Conservation (phyloP, 495 filamentous ascomycete species). For the Trichoderma erinaceum region DNA sequence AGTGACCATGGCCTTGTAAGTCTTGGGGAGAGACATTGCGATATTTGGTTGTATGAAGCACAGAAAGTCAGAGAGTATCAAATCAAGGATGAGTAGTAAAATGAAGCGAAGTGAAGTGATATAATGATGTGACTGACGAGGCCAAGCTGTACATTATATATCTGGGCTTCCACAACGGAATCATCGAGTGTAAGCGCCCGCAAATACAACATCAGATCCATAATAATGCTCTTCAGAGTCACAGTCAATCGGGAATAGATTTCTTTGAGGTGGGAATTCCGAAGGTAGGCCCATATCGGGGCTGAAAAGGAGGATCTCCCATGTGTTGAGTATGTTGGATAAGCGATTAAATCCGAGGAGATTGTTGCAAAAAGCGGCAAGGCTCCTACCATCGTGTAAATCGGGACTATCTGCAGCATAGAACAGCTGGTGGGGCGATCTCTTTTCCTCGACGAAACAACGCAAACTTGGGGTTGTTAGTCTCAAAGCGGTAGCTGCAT, state of each 20-base stretch:
- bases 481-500: neutral
- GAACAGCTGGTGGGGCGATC: neutral
- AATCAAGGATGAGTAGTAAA: too few species aligned
- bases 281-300: neutral
- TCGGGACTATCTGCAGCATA: too few species aligned
- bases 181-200: too few species aligned
- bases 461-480: neutral
- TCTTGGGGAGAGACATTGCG: slow-evolving; percentile 36
- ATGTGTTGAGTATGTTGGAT: neutral
- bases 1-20: slow-evolving; percentile 45
- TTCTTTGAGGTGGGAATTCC: neutral
- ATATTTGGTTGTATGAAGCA: too few species aligned
- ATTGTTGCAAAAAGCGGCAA: neutral
- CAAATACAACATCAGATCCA: too few species aligned
- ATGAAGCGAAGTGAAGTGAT: too few species aligned
- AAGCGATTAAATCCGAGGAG: neutral
- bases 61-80: too few species aligned
- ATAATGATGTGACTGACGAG: too few species aligned
- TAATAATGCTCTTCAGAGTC: neutral
- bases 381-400: too few species aligned
- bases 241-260: neutral
- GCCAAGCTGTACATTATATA: too few species aligned
- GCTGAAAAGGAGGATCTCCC: neutral
- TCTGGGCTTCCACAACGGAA: too few species aligned
- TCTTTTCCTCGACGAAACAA: neutral